phyloP scores from a whole-genome alignment of 1,284 basidiomycete species.

The Peniophora sp. region DNA sequence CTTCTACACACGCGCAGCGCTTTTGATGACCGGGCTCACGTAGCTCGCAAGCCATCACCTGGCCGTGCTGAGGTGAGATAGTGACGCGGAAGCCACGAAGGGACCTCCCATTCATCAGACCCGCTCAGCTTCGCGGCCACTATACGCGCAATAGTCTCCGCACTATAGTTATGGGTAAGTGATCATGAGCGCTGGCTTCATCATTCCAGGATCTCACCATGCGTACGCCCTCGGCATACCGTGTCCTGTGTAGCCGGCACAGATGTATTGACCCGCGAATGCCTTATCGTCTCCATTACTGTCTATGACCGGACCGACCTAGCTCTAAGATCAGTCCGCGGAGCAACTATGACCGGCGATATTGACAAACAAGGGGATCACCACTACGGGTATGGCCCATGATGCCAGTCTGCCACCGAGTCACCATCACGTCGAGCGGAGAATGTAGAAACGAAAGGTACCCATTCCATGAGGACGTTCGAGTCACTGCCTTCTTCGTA shows the following conservation, averaged over 20 bases:
- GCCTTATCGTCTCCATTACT: conserved; percentile 8
- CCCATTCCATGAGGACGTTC: conserved; percentile 72
- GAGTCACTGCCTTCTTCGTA: conserved; percentile 37
- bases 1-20: no score
- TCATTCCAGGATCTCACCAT: conserved; percentile 37
- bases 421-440: neutral
- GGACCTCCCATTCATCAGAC: conserved; percentile 35
- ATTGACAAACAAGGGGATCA: conserved; percentile 59
- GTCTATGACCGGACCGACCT: conserved; percentile 61
- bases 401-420: conserved; percentile 57
- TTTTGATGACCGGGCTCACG: no score
- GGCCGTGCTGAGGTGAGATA: conserved; percentile 36
- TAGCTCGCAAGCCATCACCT: no score
- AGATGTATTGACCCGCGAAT: conserved; percentile 61
- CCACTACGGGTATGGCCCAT: conserved; percentile 65
- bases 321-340: neutral
- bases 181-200: neutral
- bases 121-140: conserved; percentile 45
- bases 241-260: conserved; percentile 72
- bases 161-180: conserved; percentile 31
- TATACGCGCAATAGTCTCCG: conserved; percentile 60
- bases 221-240: conserved; percentile 75
- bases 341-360: no score
- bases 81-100: conserved; percentile 59
- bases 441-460: conserved; percentile 15